A percentile compares a stretch with the other conserved stretches of the same genome.
phyloP scores from a whole-genome alignment of 805 yeast species.

The Lipomyces spencermartinsiae region DNA sequence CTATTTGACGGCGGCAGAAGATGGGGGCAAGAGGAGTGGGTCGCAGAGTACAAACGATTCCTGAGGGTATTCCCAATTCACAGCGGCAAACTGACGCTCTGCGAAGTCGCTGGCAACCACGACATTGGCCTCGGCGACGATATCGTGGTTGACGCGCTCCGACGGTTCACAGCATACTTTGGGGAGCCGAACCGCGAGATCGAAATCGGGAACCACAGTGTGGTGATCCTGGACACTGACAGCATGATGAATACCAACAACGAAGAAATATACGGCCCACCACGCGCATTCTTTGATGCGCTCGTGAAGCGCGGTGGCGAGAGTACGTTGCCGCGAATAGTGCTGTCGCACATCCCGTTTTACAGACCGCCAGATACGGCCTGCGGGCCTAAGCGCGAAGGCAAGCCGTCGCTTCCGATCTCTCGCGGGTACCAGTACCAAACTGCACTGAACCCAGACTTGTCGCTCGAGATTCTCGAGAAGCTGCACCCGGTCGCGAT shows the following conservation, averaged over 20 bases:
- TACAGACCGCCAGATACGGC: constrained; percentile 63
- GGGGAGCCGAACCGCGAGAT: constrained; percentile 68
- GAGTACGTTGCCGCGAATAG: constrained; percentile 60
- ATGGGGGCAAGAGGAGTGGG: constrained; percentile 77
- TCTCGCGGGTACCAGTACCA: constrained; percentile 84
- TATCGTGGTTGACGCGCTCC: constrained; percentile 60
- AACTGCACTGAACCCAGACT: constrained; percentile 73
- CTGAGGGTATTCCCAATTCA: constrained; percentile 63
- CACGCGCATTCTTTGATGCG: constrained; percentile 59
- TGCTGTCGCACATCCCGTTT: constrained; percentile 88
- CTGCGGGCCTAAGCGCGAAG: constrained; percentile 84
- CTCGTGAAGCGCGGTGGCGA: constrained; percentile 31
- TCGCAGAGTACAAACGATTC: constrained; percentile 72
- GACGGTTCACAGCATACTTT: constrained; percentile 72
- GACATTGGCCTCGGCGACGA: constrained; percentile 92
- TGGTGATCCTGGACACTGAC: constrained; percentile 81
- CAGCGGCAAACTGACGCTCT: constrained; percentile 43
- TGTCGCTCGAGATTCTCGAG: constrained; percentile 64
- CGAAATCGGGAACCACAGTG: constrained; percentile 70
- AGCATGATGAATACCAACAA: constrained; percentile 69
- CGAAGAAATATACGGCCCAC: constrained; percentile 53
- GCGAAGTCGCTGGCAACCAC: constrained; percentile 82
- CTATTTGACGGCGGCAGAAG: constrained; percentile 93
- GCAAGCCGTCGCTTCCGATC: constrained; percentile 67
- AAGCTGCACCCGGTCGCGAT: constrained; percentile 68